phyloP scores from a whole-genome alignment of 257 asterid species.

The Solanum pimpinellifolium region DNA sequence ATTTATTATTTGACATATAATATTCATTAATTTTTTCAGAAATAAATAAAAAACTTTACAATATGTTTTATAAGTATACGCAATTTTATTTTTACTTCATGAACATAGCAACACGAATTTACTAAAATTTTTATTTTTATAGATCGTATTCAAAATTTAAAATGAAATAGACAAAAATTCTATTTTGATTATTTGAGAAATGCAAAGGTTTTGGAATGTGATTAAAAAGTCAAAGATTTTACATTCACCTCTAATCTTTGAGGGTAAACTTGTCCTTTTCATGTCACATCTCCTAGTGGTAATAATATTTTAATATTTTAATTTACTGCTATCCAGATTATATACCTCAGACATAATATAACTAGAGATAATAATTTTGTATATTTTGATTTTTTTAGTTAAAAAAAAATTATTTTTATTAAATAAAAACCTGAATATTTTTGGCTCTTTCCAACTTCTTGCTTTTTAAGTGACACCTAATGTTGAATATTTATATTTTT shows the following conservation, averaged over 20 bases:
- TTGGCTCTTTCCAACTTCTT: conserved; percentile 54
- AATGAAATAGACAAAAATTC: fast-evolving
- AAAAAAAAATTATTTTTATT: background rate
- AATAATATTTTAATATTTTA: background rate
- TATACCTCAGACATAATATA: background rate
- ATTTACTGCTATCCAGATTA: background rate
- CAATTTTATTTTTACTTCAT: too few relatives aligned
- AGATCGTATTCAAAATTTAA: background rate
- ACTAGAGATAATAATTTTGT: background rate
- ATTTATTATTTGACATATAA: too few relatives aligned
- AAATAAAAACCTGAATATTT: conserved; percentile 11
- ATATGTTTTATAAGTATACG: fast-evolving
- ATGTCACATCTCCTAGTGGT: background rate
- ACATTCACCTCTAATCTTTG: background rate
- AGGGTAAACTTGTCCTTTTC: conserved; percentile 15
- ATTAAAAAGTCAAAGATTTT: background rate
- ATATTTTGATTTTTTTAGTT: background rate
- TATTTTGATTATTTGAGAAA: background rate
- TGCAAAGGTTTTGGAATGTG: too few relatives aligned
- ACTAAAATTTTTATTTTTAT: background rate
- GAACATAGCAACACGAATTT: too few relatives aligned
- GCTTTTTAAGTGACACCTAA: conserved; percentile 54
- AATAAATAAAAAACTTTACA: too few relatives aligned
- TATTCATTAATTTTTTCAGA: too few relatives aligned
- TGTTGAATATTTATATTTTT: conserved; percentile 18